Base-by-base conservation (phyloP, 306 rosid species). In the Vicia faba region DNA sequence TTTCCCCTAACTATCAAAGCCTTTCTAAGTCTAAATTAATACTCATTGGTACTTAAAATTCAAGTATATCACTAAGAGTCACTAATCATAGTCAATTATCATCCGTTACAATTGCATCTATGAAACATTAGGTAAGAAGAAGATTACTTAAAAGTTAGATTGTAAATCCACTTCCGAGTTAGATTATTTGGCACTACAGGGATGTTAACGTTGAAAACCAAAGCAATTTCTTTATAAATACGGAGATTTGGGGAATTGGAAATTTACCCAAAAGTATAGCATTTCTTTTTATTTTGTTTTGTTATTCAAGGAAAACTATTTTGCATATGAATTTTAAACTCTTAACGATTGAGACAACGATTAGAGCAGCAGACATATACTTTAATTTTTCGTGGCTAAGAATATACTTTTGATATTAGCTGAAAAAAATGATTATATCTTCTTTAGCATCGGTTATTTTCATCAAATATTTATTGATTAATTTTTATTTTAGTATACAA, bases 81-180 rank as follows among this genome's bases (percentile, higher is more conserved):
- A 57, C 65, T 49, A 28, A 4, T 53, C 69, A 61, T 61, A 55
- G 75, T 68, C 79, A 68, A 68, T 40, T 13, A 39, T 49, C 49
- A 38, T 48, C 53, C 1, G 51, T 74, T 65, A 44, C 66, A 73
- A 56, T 44, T 73, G 59, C 57, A 66, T 67, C 45, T 36, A 59
- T 41, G 69, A 39, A 57, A 56, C 51, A 56, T 54, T 29, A 40
- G 15, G 64, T 43, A 53, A 63, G 43, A 43, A 3, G 29, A 55
- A 55, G 36, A 55, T 25, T 4, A 54, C 25, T 54, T 25, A 15
- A 9, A 50, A 9, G 36, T 54, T 54, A 11, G 60, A 54, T 55
- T 55, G 33, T 13, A 43, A 64, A 68, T 63, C 51, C 73, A 72
- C 73, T 55, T 53, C 11, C 1, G 57, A 29, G 61, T 68, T 72